Base-by-base conservation (phyloP, 306 rosid genomes). In the Benincasa hispida region DNA sequence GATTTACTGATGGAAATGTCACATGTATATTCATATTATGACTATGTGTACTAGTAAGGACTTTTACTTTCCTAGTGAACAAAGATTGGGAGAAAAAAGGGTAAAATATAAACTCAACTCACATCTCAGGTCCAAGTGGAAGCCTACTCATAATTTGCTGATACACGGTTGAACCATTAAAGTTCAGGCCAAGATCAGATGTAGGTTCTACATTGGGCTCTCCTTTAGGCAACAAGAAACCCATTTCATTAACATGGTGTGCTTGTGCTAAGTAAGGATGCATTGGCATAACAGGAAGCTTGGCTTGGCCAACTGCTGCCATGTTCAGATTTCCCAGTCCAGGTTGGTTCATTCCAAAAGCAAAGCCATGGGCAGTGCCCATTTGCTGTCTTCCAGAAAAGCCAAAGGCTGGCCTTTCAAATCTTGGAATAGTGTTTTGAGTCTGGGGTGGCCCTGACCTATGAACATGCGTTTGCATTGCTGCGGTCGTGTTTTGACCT, bases 101-200 rank as follows among this genome's bases (percentile, higher is more conserved):
- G 53, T 39, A 35, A 74, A 56, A 25, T 72, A 75, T n/a, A 74
- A 66, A 63, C 10, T n/a, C n/a, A n/a, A n/a, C 83, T 89, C 84
- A 93, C 89, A 86, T 88, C 67, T 89, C 89, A 79, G 92, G 98
- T 84, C 93, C 98, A 81, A 91, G 96, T 18, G 98, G 97, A 87
- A 88, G 93, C 86, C 96, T 88, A 81, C 83, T 87, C 97, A 93
- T 89, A 8, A 90, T 66, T 74, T 86, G 93, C 78, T 93, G 98
- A 81, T 91, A 93, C 55, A 83, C 79, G 0, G 98, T 80, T 42
- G 92, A 87, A 27, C 88, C 95, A 87, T 74, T 88, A 74, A 90
- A 66, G 83, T 86, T 92, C 82, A 86, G 81, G 60, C 82, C 88
- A 47, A 83, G 81, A 21, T 88, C 91, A 35, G 93, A 87, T 68